A percentile compares a stretch with the other conserved stretches of the same genome.
These are phyloP conservation scores for Schrenkiella parvula DNA, from an alignment of 345 rosid genomes.

Conservation along the genomic window DNA sequence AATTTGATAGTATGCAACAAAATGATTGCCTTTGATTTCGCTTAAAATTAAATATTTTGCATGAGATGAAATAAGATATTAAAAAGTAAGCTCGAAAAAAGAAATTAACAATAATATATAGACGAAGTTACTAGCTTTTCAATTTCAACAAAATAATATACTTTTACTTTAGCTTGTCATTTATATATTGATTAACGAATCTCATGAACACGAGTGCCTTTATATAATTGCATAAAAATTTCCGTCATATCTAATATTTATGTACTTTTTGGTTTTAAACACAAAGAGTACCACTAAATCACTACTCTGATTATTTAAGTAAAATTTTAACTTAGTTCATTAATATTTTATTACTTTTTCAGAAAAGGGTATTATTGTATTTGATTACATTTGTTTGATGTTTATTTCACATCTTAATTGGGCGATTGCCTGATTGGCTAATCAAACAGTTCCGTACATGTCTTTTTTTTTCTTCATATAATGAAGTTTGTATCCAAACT, in stretches of 20 bases:
- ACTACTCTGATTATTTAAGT: neutral
- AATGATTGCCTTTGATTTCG: constrained; percentile 30
- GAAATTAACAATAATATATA: neutral
- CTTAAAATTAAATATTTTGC: constrained; percentile 11
- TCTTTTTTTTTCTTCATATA: too few relatives aligned
- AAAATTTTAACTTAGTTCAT: neutral
- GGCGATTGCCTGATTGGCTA: too few relatives aligned
- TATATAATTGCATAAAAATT: neutral
- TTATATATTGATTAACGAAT: neutral
- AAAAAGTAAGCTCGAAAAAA: constrained; percentile 8
- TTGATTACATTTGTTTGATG: too few relatives aligned
- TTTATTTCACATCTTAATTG: too few relatives aligned
- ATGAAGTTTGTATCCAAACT: neutral
- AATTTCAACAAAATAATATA: neutral
- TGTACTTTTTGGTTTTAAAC: neutral
- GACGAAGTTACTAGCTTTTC: constrained; percentile 9
- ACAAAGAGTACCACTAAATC: neutral
- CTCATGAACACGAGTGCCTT: constrained; percentile 12
- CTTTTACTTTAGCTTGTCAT: neutral
- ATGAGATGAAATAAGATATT: neutral
- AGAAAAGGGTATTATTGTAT: too few relatives aligned
- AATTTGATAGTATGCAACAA: constrained; percentile 21
- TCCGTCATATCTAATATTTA: neutral
- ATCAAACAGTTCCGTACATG: too few relatives aligned
- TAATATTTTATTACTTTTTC: too few relatives aligned